Base-by-base conservation (phyloP, 192 early-diverging fungal genomes). In the Linnemannia schmuckeri region DNA sequence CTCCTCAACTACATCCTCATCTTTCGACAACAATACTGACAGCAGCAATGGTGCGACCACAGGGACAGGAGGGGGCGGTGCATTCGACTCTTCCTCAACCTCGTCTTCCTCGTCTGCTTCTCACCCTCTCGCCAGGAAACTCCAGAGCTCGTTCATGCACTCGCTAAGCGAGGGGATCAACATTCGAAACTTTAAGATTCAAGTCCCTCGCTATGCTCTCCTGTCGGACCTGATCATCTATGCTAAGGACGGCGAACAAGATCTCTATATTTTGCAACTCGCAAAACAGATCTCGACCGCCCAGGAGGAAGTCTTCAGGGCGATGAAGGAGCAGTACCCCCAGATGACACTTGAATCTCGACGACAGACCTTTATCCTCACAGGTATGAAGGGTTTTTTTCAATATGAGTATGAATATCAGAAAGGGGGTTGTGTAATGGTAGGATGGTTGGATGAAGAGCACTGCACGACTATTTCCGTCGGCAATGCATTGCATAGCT, bases 181-280 rank as follows among this genome's bases (percentile, higher is more conserved):
- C 71, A 82, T 92, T 72, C 83, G 91, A 38, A 92, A 92, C 82
- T 92, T 92, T 75, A 91, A 88, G 69, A 90, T 91, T 52, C 91
- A 92, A 54, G 88, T 90, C 18, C 82, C 84, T 37, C 79, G 90
- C 54, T 92, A 91, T 72, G 91, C 89, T 18, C 86, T 90, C 3
- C 70, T 92, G 27, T 89, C 86, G 22, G 91, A 92, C 73, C 82
- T 92, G 38, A 75, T 92, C 24, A 66, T 92, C 33, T 92, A 91
- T 80, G 84, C 88, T 7, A 79, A 85, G 38, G 78, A 90, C 27
- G 90, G 88, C 17, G 83, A 79, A 18, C 66, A 75, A 17, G 76
- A 85, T 57, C 57, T 75, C 27, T 41, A 54, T 30, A 77, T 88
- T 44, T 38, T 89, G 40, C 40, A 88, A 18, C 71, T 91, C 37